Conservation (phyloP, 768 basidiomycete species). For the Hygrophorus pudorinus region DNA sequence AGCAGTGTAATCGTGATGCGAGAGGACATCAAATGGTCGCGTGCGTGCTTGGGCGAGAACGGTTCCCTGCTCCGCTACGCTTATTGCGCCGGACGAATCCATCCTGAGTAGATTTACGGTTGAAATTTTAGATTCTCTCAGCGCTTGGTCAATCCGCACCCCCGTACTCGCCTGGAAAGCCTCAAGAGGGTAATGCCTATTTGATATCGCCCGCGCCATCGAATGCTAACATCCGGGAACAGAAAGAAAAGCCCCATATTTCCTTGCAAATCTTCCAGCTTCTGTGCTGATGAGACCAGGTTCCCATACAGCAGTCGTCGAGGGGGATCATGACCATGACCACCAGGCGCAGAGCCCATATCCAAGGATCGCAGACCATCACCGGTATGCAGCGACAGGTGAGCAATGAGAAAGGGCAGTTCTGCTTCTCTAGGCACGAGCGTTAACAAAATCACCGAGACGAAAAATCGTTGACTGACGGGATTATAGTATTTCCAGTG, state of each 20-base stretch:
- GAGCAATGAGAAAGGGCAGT: conserved; percentile 79
- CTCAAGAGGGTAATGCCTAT: conserved; percentile 65
- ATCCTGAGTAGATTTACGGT: conserved; percentile 19
- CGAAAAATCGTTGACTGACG: conserved; percentile 44
- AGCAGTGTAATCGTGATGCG: conserved; percentile 65
- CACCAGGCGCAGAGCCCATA: conserved; percentile 46
- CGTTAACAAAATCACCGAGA: conserved; percentile 3
- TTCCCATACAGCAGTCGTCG: conserved; percentile 74
- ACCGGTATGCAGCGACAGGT: conserved; percentile 63
- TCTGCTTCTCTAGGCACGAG: conserved; percentile 59
- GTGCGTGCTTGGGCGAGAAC: conserved; percentile 68
- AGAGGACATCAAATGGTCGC: conserved; percentile 67
- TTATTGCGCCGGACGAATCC: conserved; percentile 41
- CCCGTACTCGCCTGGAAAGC: conserved; percentile 56
- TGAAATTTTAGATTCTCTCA: not conserved
- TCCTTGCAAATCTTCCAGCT: conserved; percentile 72
- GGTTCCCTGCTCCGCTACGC: conserved; percentile 47
- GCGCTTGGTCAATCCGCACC: conserved; percentile 10
- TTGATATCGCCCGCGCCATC: conserved; percentile 66
- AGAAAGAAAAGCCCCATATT: conserved; percentile 79
- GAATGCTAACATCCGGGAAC: conserved; percentile 85
- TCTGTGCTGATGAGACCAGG: conserved; percentile 73
- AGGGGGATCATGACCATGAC: conserved; percentile 28
- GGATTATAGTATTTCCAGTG: conserved; percentile 59
- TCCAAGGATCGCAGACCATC: conserved; percentile 59